Percentiles rank a stretch among this genome's conserved stretches.
Conservation (phyloP, 2,329 filamentous ascomycete genomes). For the Tolypocladium inflatum region DNA sequence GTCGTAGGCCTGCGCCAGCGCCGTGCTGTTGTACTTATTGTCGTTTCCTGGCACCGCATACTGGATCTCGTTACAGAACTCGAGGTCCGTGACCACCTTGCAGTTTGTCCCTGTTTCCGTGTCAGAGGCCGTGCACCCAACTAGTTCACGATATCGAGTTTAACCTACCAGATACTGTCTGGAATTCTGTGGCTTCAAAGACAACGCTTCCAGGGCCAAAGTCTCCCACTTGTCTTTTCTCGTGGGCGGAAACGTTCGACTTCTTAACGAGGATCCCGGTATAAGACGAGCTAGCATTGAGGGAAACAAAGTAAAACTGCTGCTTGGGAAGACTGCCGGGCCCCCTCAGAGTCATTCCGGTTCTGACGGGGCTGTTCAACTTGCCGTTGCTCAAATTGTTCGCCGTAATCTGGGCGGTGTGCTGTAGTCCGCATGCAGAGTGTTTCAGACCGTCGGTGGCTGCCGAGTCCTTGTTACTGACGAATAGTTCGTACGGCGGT, state of each 20-base stretch:
- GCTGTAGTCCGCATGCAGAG: slow-evolving; percentile 74
- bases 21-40: slow-evolving; percentile 47
- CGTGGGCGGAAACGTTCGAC: slow-evolving; percentile 35
- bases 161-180: slow-evolving; percentile 63
- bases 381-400: slow-evolving; percentile 38
- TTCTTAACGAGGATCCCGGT: slow-evolving; percentile 62
- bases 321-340: slow-evolving; percentile 64
- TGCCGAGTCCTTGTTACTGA: slow-evolving; percentile 49
- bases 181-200: slow-evolving; percentile 62
- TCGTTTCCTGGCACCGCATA: slow-evolving; percentile 85
- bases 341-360: slow-evolving; percentile 60
- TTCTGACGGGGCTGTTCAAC: slow-evolving; percentile 36
- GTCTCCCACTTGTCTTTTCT: slow-evolving; percentile 20
- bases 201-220: slow-evolving; percentile 64
- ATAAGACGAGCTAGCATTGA: slow-evolving; percentile 66
- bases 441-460: slow-evolving; percentile 60
- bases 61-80: slow-evolving; percentile 79
- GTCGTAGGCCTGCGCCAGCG: slow-evolving; percentile 69
- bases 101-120: slow-evolving; percentile 62
- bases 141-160: not conserved
- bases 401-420: slow-evolving; percentile 52
- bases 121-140: not conserved
- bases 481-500: slow-evolving; percentile 70
- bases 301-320: slow-evolving; percentile 73
- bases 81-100: slow-evolving; percentile 74